Evolutionary conservation across 192 early-diverging fungal species (phyloP).

Genomic region (Backusella luteola): DNA sequence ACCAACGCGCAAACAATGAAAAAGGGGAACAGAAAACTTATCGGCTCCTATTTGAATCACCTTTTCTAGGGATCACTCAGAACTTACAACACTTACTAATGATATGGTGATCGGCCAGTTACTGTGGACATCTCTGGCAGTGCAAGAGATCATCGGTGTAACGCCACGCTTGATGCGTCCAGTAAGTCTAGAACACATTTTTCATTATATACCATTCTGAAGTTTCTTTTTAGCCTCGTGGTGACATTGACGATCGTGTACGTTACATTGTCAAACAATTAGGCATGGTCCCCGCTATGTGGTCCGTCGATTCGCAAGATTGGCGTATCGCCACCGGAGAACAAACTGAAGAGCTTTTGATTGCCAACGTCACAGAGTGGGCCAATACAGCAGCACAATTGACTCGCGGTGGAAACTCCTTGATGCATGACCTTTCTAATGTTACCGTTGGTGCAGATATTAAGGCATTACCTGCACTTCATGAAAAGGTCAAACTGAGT

Average conservation of each 20-base stretch:
- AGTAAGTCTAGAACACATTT: slow-evolving; percentile 16
- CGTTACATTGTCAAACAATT: slow-evolving; percentile 48
- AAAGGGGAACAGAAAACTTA: not conserved
- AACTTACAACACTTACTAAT: slow-evolving; percentile 57
- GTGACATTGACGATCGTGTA: slow-evolving; percentile 64
- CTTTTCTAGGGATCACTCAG: slow-evolving; percentile 48
- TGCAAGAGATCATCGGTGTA: slow-evolving; percentile 46
- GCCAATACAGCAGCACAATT: slow-evolving; percentile 22
- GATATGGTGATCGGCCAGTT: slow-evolving; percentile 67
- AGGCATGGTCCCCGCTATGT: slow-evolving; percentile 44
- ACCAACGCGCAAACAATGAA: not conserved
- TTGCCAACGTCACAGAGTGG: slow-evolving; percentile 32
- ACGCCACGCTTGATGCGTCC: slow-evolving; percentile 49
- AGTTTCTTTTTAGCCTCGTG: slow-evolving; percentile 43
- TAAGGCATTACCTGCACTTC: slow-evolving; percentile 31
- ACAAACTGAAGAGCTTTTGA: slow-evolving; percentile 33
- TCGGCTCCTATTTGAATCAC: not conserved
- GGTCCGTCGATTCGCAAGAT: slow-evolving; percentile 32
- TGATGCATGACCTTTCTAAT: slow-evolving; percentile 49
- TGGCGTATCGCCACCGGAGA: not conserved
- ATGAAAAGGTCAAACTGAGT: slow-evolving; percentile 25
- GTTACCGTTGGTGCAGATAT: slow-evolving; percentile 43
- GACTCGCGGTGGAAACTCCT: slow-evolving; percentile 39
- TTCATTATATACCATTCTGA: not conserved
- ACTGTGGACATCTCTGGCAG: slow-evolving; percentile 60